phyloP scores from a whole-genome alignment of 345 rosid genomes.

The Eucalyptus curtisii region DNA sequence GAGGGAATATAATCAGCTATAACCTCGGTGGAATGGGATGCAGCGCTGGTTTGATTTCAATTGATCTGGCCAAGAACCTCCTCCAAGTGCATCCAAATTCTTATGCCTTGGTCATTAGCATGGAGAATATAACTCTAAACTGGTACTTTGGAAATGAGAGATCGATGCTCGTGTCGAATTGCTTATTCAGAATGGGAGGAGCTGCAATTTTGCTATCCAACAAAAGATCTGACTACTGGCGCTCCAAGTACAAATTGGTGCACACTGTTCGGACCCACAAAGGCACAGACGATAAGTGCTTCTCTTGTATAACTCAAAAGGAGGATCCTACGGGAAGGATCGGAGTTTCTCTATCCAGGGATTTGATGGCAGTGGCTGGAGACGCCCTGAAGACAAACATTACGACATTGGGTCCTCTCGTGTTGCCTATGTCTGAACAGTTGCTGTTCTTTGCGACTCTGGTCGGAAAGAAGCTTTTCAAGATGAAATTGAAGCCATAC shows the following conservation, averaged over 20 bases:
- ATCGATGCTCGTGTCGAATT: slow-evolving; percentile 45
- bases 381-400: neutral
- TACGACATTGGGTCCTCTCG: neutral
- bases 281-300: slow-evolving; percentile 45
- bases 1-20: slow-evolving; percentile 34
- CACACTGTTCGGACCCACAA: slow-evolving; percentile 53
- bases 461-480: neutral
- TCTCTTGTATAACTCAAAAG: slow-evolving; percentile 31
- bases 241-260: slow-evolving; percentile 38
- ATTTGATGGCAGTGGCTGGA: slow-evolving; percentile 6
- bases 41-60: slow-evolving; percentile 55
- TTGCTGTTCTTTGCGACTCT: neutral
- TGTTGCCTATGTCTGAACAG: neutral
- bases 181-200: slow-evolving; percentile 53
- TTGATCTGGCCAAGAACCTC: slow-evolving; percentile 44
- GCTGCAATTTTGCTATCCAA: slow-evolving; percentile 46
- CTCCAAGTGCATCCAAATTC: slow-evolving; percentile 37
- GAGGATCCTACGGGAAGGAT: slow-evolving; percentile 29
- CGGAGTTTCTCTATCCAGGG: slow-evolving; percentile 42
- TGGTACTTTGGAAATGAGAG: slow-evolving; percentile 50
- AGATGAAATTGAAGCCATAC: neutral
- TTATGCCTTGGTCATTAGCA: slow-evolving; percentile 45
- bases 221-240: slow-evolving; percentile 15
- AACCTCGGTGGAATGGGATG: slow-evolving; percentile 43
- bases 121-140: slow-evolving; percentile 42